These are phyloP conservation scores for Phialocephala subalpina DNA, from an alignment of 2,329 filamentous ascomycete genomes.

Conservation along the genomic window DNA sequence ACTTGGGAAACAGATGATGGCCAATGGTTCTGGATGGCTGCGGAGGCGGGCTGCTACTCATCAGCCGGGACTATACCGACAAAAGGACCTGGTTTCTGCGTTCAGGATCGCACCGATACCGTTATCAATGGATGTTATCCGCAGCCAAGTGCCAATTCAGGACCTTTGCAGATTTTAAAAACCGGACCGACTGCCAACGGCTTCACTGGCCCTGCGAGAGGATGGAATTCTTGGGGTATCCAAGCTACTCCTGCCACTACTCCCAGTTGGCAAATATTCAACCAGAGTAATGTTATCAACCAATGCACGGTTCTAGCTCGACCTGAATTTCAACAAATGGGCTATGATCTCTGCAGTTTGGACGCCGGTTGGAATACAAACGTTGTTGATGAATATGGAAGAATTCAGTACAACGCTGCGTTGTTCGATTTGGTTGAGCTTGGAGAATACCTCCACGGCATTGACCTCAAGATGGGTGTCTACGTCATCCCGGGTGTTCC, in stretches of 20 bases:
- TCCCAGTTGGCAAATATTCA: constrained; percentile 29
- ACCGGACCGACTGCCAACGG: constrained; percentile 10
- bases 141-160: constrained; percentile 11
- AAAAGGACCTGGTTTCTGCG: constrained; percentile 6
- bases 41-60: constrained; percentile 8
- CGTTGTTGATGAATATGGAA: constrained; percentile 39
- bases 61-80: constrained; percentile 2
- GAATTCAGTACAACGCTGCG: constrained; percentile 36
- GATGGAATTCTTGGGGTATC: constrained; percentile 39
- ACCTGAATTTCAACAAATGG: constrained; percentile 19
- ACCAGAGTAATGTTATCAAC: constrained; percentile 32
- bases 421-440: constrained; percentile 38
- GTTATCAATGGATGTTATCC: constrained; percentile 12
- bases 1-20: constrained; percentile 6
- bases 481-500: constrained; percentile 42
- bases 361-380: constrained; percentile 41
- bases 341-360: constrained; percentile 41
- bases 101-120: constrained; percentile 5
- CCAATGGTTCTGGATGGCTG: constrained; percentile 14
- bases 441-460: constrained; percentile 36
- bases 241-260: constrained; percentile 32
- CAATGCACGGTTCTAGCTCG: constrained; percentile 37
- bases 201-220: constrained; percentile 11
- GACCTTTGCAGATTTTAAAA: constrained; percentile 8
- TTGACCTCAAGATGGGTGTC: constrained; percentile 39